Base-by-base conservation (phyloP, 2,329 filamentous ascomycete species). In the Saccharata proteae region DNA sequence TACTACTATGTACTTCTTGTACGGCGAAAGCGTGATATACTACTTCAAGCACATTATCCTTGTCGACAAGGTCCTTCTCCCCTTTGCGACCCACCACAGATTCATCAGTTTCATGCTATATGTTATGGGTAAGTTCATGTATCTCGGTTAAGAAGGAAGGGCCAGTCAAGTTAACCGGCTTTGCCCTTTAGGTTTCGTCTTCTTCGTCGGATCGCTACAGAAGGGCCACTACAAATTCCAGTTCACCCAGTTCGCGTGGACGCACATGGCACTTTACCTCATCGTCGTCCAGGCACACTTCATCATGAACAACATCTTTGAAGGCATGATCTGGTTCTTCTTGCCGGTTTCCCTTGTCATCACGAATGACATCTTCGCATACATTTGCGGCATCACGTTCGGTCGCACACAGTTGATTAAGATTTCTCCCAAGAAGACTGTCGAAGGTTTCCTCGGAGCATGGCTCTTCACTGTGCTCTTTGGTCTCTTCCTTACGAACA, bases 261-360 rank as follows among this genome's bases (percentile, higher is more conserved):
- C 90, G 10, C 90, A 98, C 57, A 96, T 98, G 86, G 90, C 92
- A 4, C 73, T 98, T 13, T 96, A 93, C 65, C 69, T 98, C 48
- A 94, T 98, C 48, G 88, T 96, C 22, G 86, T 93, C 5, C 86
- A 98, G 59, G 86, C 90, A 10, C 90, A 98, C 57, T 98, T 98
- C 57, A 84, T 96, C 62, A 96, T 98, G 83, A 98, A 98, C 70
- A 98, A 98, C 59, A 80, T 98, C 43, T 92, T 98, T 47, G 90
- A 98, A 62, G 90, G 90, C 62, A 85, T 98, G 81, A 93, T 98
- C 55, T 98, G 90, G 90, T 96, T 98, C 68, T 94, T 96, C 70
- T 63, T 98, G 26, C 90, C 90, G 6, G 86, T 84, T 6, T 79
- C 84, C 32, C 72, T 98, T 46, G 90, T 98, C 55, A 93, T 98